Base-by-base conservation (phyloP, 2,329 filamentous ascomycete species). In the Penicillium sp. region DNA sequence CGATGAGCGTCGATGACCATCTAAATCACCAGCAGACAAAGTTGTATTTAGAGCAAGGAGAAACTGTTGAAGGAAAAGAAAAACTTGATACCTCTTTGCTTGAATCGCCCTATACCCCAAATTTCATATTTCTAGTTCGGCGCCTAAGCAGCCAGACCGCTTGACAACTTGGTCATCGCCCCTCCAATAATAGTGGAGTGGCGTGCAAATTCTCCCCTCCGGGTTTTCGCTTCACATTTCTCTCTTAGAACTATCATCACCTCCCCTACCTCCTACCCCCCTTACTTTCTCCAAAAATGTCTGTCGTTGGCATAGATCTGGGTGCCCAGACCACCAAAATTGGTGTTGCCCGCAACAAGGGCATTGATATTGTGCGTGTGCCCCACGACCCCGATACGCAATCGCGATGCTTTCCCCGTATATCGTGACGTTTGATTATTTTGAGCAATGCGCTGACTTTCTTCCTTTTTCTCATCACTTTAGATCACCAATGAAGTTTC, bases 401-500 rank as follows among this genome's bases (percentile, higher is more conserved):
- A 14, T 54, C 44, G 38, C 50, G 34, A 3, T 41, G 9, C 21
- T 41, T 41, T 39, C 1, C 38, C 16, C 18, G 52, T 44, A 51
- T 54, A 48, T 29, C 36, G 13, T 50, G 31, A 48, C 44, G 9
- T 24, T 22, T 14, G 21, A 9, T 21, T 34, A 32, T 8, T 11
- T 1, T 5, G 27, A 45, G 11, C 46, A 48, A 31, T 45, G 46
- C 51, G 53, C 61, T 65, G 48, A 63, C 63, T 45, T 38, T 45
- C 24, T 48, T 41, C 34, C 46, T 32, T 48, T 40, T 51, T 54
- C 48, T 54, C 50, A 13, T 39, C 49, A 53, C 49, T 67, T 53
- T 70, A 96, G 92, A 96, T 99, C 75, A 89, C 91, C 81, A 99
- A 99, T 83, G 94, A 99, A 79, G 94, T 97, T 68, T 99, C 94